A percentile compares a stretch with the other conserved stretches of the same genome.
These are phyloP conservation scores for Hericium erinaceus DNA, from an alignment of 768 basidiomycete genomes.

Conservation along the genomic window DNA sequence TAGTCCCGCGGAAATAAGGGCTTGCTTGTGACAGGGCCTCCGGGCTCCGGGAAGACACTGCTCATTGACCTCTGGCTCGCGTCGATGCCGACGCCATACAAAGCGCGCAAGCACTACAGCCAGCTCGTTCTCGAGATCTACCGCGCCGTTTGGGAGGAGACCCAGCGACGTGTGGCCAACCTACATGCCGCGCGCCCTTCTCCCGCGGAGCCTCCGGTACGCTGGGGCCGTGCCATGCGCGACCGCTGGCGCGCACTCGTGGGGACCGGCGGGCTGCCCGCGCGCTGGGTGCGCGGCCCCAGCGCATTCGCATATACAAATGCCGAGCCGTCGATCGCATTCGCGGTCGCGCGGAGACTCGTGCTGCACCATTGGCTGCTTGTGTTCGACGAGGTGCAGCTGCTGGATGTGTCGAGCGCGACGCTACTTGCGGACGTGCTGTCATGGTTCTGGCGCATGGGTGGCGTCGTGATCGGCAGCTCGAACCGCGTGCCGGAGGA, in stretches of 20 bases:
- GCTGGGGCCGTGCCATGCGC: conserved; percentile 20
- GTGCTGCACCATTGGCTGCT: conserved; percentile 40
- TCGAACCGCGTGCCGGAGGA: conserved; percentile 48
- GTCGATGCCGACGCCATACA: conserved; percentile 41
- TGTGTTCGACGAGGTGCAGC: conserved; percentile 52
- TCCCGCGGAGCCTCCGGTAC: conserved; percentile 8
- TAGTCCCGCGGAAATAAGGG: conserved; percentile 24
- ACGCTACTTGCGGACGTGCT: conserved; percentile 40
- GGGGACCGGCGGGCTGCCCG: conserved; percentile 24
- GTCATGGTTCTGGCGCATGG: conserved; percentile 56
- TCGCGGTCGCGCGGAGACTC: conserved; percentile 34
- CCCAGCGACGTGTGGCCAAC: conserved; percentile 30
- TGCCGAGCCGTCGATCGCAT: conserved; percentile 30
- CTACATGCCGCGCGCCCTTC: conserved; percentile 12
- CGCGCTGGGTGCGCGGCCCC: conserved; percentile 22
- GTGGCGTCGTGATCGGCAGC: conserved; percentile 41
- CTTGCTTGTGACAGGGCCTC: conserved; percentile 40
- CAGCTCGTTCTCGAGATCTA: conserved; percentile 48
- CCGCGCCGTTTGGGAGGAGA: conserved; percentile 43
- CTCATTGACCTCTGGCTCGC: conserved; percentile 48
- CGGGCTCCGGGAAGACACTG: conserved; percentile 46
- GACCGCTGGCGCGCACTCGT: conserved; percentile 22
- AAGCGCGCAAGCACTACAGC: conserved; percentile 49
- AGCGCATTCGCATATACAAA: conserved; percentile 14
- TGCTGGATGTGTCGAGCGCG: conserved; percentile 52